Evolutionary conservation across 2,329 filamentous ascomycete genomes (phyloP).

Genomic region (Monilinia laxa): DNA sequence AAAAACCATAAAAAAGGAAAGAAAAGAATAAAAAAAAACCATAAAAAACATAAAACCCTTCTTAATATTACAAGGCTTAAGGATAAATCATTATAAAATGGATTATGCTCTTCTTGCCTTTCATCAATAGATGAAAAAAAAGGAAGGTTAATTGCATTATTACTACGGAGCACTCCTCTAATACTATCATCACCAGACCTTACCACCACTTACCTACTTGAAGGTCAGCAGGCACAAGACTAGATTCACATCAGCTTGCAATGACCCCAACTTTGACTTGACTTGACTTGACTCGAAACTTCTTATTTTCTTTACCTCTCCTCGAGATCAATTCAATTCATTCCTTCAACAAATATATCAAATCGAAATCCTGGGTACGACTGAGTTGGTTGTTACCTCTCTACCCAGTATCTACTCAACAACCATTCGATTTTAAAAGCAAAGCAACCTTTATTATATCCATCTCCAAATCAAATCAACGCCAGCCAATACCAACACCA

Average conservation of each 20-base stretch:
- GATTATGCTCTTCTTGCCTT: neutral
- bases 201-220: too few species aligned
- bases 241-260: slow-evolving; percentile 7
- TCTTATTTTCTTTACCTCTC: neutral
- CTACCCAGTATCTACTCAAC: neutral
- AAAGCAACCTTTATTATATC: neutral
- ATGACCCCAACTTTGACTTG: neutral
- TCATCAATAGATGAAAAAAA: too few species aligned
- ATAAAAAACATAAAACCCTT: neutral
- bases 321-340: neutral
- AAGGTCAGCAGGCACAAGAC: neutral
- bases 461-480: neutral
- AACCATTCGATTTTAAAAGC: neutral
- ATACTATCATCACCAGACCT: too few species aligned
- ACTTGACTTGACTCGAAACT: neutral
- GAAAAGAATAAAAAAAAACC: neutral
- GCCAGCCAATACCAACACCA: neutral
- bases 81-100: neutral
- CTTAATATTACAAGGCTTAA: neutral
- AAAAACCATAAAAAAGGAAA: neutral
- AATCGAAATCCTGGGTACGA: neutral
- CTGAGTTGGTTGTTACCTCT: neutral
- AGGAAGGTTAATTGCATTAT: too few species aligned
- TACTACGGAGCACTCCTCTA: too few species aligned
- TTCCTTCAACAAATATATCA: neutral